Conservation (phyloP, 108 stramenopile genomes). For the Nitzschia sp. region DNA sequence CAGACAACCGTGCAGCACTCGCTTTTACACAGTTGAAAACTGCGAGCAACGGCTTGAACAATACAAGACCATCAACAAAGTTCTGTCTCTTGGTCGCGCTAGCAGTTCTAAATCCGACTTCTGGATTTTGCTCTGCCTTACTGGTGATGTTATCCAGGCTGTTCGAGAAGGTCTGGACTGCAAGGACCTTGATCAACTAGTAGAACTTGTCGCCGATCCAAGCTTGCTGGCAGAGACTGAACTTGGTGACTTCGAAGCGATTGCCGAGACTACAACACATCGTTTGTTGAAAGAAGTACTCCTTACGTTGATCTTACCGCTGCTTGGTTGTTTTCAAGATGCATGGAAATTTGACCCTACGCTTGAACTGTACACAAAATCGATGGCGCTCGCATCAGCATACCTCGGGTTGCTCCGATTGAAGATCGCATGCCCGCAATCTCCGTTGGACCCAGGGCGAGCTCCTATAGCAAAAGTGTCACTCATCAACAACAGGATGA, state of each 20-base stretch:
- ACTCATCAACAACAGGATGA: constrained; percentile 50
- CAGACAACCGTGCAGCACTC: neutral
- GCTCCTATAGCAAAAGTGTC: constrained; percentile 81
- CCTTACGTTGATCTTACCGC: constrained; percentile 33
- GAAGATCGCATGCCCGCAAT: constrained; percentile 71
- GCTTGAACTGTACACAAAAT: constrained; percentile 18
- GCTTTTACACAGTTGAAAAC: constrained; percentile 76
- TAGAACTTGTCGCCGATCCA: constrained; percentile 8
- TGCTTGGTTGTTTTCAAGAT: constrained; percentile 40
- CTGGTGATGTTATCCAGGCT: constrained; percentile 19
- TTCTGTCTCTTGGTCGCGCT: neutral
- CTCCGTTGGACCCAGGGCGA: constrained; percentile 92
- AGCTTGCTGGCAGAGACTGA: constrained; percentile 1
- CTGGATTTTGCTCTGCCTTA: constrained; percentile 10
- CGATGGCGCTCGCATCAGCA: constrained; percentile 57
- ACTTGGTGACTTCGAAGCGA: neutral
- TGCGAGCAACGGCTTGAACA: constrained; percentile 56
- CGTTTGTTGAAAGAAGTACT: constrained; percentile 1
- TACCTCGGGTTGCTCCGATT: constrained; percentile 79
- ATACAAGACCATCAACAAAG: constrained; percentile 24
- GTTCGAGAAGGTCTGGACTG: constrained; percentile 2
- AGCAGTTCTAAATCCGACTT: neutral
- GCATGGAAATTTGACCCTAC: constrained; percentile 28
- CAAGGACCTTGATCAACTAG: constrained; percentile 1
- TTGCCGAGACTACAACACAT: neutral